A percentile compares a stretch with the other conserved stretches of the same genome.
Evolutionary conservation across 805 yeast species (phyloP).

Genomic region (Ogataea trehaloabstinens): DNA sequence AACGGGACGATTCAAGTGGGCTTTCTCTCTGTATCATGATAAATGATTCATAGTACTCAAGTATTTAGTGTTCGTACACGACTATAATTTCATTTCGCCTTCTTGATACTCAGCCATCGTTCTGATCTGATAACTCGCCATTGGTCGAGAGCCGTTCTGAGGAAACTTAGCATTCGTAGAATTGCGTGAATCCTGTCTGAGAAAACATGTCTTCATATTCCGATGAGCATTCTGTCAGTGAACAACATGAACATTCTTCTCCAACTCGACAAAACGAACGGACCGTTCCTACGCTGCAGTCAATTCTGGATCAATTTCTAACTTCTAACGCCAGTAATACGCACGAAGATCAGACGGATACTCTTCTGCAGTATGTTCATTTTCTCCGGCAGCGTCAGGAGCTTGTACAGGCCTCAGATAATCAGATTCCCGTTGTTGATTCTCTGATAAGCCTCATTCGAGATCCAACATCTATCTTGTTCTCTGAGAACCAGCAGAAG

Average conservation of each 20-base stretch:
- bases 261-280: slow-evolving; percentile 1
- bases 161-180: no score
- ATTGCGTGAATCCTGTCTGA: no score
- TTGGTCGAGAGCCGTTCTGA: no score
- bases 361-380: background rate
- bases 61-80: no score
- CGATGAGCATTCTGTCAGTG: slow-evolving; percentile 2
- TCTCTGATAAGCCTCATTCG: slow-evolving; percentile 9
- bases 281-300: slow-evolving; percentile 7
- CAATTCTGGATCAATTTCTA: slow-evolving; percentile 8
- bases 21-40: no score
- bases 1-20: no score
- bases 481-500: slow-evolving; percentile 1
- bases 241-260: no score
- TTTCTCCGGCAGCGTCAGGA: background rate
- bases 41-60: no score
- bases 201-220: slow-evolving; percentile 2
- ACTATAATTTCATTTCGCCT: no score
- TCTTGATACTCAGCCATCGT: no score
- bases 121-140: no score
- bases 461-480: slow-evolving; percentile 10
- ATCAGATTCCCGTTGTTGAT: slow-evolving; percentile 3
- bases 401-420: background rate
- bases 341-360: background rate
- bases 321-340: background rate